Evolutionary conservation across 116 monocot species (phyloP), one percentile per base, ranked within the genome.

Genomic region (Papilionanthe hybrid): DNA sequence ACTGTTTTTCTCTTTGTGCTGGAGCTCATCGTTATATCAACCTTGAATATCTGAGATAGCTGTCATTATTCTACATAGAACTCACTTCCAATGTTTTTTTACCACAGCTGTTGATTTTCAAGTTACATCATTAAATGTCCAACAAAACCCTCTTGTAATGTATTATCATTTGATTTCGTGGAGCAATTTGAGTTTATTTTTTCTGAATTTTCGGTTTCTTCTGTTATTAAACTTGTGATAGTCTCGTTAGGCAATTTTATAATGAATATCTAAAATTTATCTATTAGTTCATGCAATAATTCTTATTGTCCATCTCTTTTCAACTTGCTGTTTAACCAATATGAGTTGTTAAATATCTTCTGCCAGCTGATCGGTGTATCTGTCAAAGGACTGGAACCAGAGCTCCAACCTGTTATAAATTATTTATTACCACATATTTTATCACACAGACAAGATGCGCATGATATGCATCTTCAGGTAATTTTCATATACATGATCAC

Each of bases 321-420:
- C 8, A 43, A 20, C 22, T 44, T 73, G 72, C 42, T n/a, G 17
- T 73, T 73, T 73, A 15, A n/a, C 10, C 43, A 44, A 72, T 73
- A 5, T 37, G 27, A 8, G 44, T n/a, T 43, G 63, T 81, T 82
- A 66, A 82, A 68, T 42, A 71, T 81, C 41, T 82, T 79, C 58
- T 86, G 53, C 74, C 86, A 99, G 98, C 93, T 99, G 69, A 87
- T 99, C 81, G 98, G 98, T n/a, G 86, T 99, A 86, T 78, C 95
- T 75, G 91, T 99, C 27, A 77, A 83, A 86, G 98, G 98, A 82
- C 77, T 99, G 57, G 95, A 93, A 81, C 91, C 98, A 42, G 98
- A 93, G 76, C 85, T 99, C 81, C 98, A 91, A 78, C 95, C 95
- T 49, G 84, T 99, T 83, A 84, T 91, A 75, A 95, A 93, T 85